Evolutionary conservation across 2,329 filamentous ascomycete genomes (phyloP), one percentile per base, ranked within the genome.

Genomic region (Epichloe festucae): DNA sequence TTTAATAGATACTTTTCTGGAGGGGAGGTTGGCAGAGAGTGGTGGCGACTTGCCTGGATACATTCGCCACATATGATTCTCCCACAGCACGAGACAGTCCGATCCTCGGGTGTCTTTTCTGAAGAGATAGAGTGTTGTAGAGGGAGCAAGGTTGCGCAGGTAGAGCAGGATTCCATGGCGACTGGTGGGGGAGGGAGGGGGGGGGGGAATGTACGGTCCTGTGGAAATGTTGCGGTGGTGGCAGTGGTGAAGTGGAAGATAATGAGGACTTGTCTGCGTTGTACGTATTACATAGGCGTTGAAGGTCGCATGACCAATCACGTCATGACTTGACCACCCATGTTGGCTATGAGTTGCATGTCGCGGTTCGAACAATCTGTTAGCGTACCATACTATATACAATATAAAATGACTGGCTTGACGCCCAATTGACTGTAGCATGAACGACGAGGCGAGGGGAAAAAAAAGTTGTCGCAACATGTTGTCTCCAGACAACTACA

Each of bases 21-120:
- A 4, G 8, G 31, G 3, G 31, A 31, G 31, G 31, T 8, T 31
- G 31, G 31, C 38, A 40, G 10, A 3, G 36, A 17, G 39, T 27
- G 27, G 39, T 45, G 45, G 35, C 38, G 51, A 68, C 74, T 46
- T 64, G 80, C 82, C 63, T 78, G 70, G 59, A 87, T 77, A 67
- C 87, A 91, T 54, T 72, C 72, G 15, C 80, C 79, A 67, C 87
- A 93, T 60, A 91, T 85, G 40, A 81, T 71, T 50, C 87, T 77
- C 44, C 71, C 72, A 65, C 87, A 91, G 65, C 87, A 91, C 36
- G 75, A 73, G 34, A 89, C 71, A 54, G 74, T 70, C 49, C 84
- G 77, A 61, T 84, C 77, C 46, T 74, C 70, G 27, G 77, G 73
- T 2, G 78, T 74, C 62, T 84, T 87, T 69, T 84, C 82, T 40